Base-by-base conservation (phyloP, 345 rosid genomes). In the Eucalyptus pauciflora region DNA sequence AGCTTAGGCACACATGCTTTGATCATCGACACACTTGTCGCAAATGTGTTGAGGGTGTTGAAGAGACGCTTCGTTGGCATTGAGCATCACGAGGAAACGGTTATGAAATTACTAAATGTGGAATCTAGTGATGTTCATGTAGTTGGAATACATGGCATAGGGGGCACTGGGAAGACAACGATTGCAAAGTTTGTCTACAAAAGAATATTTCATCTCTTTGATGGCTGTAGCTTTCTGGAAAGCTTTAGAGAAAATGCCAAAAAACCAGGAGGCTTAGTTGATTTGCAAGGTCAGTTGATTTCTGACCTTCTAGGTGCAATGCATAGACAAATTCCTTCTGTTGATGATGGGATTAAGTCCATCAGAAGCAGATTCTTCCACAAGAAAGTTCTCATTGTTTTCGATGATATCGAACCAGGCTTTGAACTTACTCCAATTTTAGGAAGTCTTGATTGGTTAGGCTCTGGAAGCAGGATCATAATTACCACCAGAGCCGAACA, bases 391-490 rank as follows among this genome's bases (percentile, higher is more conserved):
- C 71, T 64, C 7, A 64, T 64, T 64, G 71, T 64, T 2, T 8
- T 64, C 18, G 71, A 64, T 29, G 37, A 64, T 62, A 62, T 62
- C 14, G 71, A 62, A 4, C 71, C 9, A 4, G 3, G 71, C 71
- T 64, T n/a, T 6, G 5, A 5, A 12, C 37, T 64, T 64, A 7
- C 17, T 6, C 9, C 8, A 7, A 11, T 64, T 29, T 64, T 64
- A 64, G 37, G 37, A n/a, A 29, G 4, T n/a, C 71, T 13, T 13
- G 10, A 64, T 29, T 64, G 18, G 71, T 76, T 88, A 31, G 86
- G 69, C 62, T 60, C 7, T 20, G 86, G 89, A 45, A 88, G 89
- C n/a, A 88, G 89, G 56, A 79, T 88, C 69, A 37, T 88, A 58
- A 88, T 88, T 18, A 79, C 89, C 13, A 37, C 71, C 14, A 76